Evolutionary conservation across 2,329 filamentous ascomycete species (phyloP).

Genomic region (Diaporthe humulicola): DNA sequence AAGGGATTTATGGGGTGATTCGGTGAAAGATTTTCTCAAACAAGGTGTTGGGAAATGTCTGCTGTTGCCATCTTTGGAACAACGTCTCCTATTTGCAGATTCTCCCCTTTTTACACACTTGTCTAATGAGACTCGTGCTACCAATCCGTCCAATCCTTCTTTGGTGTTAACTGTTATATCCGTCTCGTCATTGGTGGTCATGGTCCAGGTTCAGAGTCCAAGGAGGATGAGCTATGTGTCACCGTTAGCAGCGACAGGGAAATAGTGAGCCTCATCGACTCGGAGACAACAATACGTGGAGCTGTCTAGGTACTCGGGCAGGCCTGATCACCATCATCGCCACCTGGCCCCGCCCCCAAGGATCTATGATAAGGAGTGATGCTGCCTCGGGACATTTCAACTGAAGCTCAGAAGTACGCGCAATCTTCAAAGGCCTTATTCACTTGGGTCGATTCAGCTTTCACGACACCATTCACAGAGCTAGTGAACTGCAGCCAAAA

Average conservation of each 20-base stretch:
- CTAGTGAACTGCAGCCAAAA: neutral
- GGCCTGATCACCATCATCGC: neutral
- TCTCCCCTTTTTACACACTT: slow-evolving; percentile 5
- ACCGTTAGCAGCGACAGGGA: slow-evolving; percentile 20
- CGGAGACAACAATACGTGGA: neutral
- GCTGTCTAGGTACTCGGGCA: neutral
- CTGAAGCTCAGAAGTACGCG: neutral
- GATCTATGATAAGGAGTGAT: neutral
- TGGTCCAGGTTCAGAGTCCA: slow-evolving; percentile 5
- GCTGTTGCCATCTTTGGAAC: slow-evolving; percentile 1
- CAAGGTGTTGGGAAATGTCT: slow-evolving; percentile 4
- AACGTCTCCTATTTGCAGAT: neutral
- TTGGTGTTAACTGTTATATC: slow-evolving; percentile 3
- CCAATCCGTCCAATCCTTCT: neutral
- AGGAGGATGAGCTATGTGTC: slow-evolving; percentile 21
- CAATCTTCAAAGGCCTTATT: neutral
- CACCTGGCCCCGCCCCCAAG: neutral
- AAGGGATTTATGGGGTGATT: neutral
- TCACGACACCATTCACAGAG: neutral
- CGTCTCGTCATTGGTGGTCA: slow-evolving; percentile 24
- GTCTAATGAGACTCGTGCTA: slow-evolving; percentile 15
- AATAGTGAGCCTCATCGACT: slow-evolving; percentile 23
- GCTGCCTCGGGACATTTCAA: neutral
- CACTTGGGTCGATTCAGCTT: neutral
- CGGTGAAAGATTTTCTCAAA: neutral